These are phyloP conservation scores for Cicer chorassanicum DNA, from an alignment of 306 rosid species.

Conservation along the genomic window DNA sequence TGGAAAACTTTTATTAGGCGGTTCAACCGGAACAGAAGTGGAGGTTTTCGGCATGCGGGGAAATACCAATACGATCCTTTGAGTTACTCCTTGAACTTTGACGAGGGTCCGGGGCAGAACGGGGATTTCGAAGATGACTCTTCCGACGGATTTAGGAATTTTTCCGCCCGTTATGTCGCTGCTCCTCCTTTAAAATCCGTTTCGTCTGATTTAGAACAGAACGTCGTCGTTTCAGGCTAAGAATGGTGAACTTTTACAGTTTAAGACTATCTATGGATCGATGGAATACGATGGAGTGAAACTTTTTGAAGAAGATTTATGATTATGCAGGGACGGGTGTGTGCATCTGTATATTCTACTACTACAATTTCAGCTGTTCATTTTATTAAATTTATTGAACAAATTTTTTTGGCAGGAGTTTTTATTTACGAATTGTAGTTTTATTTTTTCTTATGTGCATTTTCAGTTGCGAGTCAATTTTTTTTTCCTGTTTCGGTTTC, in stretches of 20 bases:
- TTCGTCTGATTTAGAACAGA: constrained; percentile 22
- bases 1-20: constrained; percentile 96
- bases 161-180: constrained; percentile 74
- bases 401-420: no score
- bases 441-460: not conserved
- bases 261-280: no score
- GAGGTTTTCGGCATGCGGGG: constrained; percentile 49
- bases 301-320: not conserved
- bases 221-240: constrained; percentile 53
- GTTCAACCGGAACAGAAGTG: constrained; percentile 65
- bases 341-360: not conserved
- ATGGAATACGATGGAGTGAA: no score
- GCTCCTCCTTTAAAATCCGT: constrained; percentile 46
- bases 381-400: no score
- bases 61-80: constrained; percentile 90
- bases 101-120: constrained; percentile 66
- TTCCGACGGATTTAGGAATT: constrained; percentile 53
- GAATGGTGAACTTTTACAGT: not conserved
- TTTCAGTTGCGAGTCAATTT: not conserved
- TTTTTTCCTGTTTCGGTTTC: not conserved
- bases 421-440: not conserved
- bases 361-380: not conserved
- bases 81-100: constrained; percentile 93
- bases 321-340: not conserved
- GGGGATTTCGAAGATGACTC: constrained; percentile 53